Conservation (phyloP, 192 early-diverging fungal species). For the Coemansia sp. region DNA sequence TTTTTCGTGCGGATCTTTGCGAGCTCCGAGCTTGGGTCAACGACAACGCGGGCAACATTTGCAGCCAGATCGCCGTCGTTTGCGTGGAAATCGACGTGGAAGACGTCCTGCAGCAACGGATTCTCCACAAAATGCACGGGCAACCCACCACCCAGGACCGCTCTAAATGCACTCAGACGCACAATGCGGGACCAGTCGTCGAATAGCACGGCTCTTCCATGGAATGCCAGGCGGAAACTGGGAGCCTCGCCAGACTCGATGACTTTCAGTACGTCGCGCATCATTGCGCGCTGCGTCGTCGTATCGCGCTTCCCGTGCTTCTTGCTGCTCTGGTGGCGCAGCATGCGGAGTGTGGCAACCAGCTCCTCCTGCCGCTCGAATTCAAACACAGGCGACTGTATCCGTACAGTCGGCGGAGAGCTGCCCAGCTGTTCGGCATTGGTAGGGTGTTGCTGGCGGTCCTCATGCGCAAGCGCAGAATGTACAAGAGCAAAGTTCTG, state of each 20-base stretch:
- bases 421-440: not conserved
- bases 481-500: constrained; percentile 75
- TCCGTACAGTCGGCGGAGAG: not conserved
- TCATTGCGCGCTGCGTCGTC: constrained; percentile 58
- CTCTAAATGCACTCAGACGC: constrained; percentile 40
- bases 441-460: not conserved
- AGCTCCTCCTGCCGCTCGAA: constrained; percentile 64
- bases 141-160: constrained; percentile 39
- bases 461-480: constrained; percentile 52
- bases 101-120: constrained; percentile 52
- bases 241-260: constrained; percentile 61
- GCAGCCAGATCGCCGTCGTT: not conserved
- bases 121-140: constrained; percentile 50
- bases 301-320: constrained; percentile 60
- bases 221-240: constrained; percentile 55
- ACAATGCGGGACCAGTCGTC: constrained; percentile 57
- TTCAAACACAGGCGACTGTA: constrained; percentile 13
- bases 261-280: constrained; percentile 65
- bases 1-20: constrained; percentile 32
- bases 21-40: constrained; percentile 30
- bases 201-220: constrained; percentile 54
- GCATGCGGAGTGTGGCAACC: constrained; percentile 54
- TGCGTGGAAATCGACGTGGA: constrained; percentile 38
- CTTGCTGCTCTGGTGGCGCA: constrained; percentile 61
- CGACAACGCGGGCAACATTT: constrained; percentile 21